These are phyloP conservation scores for Peronospora destructor DNA, from an alignment of 352 stramenopile species.

Conservation along the genomic window DNA sequence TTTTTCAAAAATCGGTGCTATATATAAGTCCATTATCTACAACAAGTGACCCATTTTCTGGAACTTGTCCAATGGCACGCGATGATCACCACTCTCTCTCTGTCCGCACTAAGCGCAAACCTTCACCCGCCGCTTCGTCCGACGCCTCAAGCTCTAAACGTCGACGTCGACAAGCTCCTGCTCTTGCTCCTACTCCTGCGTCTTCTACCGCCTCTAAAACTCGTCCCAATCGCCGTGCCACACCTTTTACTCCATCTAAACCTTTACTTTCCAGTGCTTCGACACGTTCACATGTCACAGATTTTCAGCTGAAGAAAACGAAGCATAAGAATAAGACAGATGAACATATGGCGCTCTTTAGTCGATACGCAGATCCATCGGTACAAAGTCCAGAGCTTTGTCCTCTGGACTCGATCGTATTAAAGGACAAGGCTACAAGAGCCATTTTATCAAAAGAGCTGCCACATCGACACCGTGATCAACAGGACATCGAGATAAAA, in stretches of 20 bases:
- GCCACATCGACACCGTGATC: not conserved
- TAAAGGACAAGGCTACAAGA: too few relatives aligned
- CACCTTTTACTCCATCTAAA: not conserved
- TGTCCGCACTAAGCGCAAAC: constrained; percentile 15
- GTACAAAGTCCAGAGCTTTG: constrained; percentile 13
- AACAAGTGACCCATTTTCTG: not conserved
- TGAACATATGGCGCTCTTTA: constrained; percentile 19
- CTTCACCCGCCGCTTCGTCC: not conserved
- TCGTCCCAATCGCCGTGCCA: not conserved
- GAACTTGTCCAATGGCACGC: not conserved
- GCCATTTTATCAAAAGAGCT: constrained; percentile 11
- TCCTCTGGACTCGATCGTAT: not conserved
- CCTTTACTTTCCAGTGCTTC: not conserved
- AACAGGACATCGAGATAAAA: not conserved
- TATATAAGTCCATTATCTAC: not conserved
- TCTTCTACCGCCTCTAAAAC: not conserved
- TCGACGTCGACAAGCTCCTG: constrained; percentile 3
- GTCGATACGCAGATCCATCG: constrained; percentile 14
- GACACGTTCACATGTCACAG: not conserved
- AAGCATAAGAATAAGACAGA: constrained; percentile 7
- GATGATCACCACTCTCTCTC: not conserved
- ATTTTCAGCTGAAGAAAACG: not conserved
- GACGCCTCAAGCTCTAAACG: constrained; percentile 5
- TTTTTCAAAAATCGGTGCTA: too few relatives aligned
- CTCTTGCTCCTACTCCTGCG: not conserved